Base-by-base conservation (phyloP, 805 yeast species). In the Pichia kluyveri region DNA sequence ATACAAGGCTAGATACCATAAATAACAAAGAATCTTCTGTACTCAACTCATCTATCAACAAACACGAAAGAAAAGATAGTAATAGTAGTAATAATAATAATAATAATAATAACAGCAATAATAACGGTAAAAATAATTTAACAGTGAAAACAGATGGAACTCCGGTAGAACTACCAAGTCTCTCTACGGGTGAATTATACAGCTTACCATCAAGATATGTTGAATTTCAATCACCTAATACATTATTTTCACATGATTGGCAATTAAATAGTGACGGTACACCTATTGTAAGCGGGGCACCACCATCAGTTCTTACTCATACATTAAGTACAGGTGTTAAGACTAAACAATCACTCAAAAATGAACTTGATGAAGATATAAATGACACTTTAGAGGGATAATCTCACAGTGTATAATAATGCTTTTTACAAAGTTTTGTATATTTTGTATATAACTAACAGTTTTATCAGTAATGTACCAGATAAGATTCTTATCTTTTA, bases 211-310 rank as follows among this genome's bases (percentile, higher is more conserved):
- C 86, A 2, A 71, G 84, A 45, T 86, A 80, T 56, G 79, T 84
- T 40, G 95, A 86, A 56, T 79, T 86, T 57, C 90, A 89, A 31
- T 83, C 91, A 7, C 96, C 96, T 0, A 76, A 81, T n/a, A 83
- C 77, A 52, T 80, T 81, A 55, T 86, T 83, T 56, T 76, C 80
- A 8, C 72, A 78, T 46, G 82, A 77, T 41, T 78, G 82, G 82
- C 48, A 59, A 17, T 51, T 71, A 14, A 72, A 75, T 11, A 71
- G 68, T 58, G 75, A 75, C 6, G 60, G 69, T 2, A 70, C 75
- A 2, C 74, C 75, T 14, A 34, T 15, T 15, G 52, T 63, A 17
- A 65, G 70, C 1, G 54, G 67, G 11, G 17, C 17, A 9, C 42
- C 42, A 8, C 34, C 42, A 30, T 17, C 41, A 15, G 15, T 34